Percentiles rank a stretch among this genome's conserved stretches.
phyloP scores from a whole-genome alignment of 2,329 filamentous ascomycete genomes.

The Ascochyta lentis region DNA sequence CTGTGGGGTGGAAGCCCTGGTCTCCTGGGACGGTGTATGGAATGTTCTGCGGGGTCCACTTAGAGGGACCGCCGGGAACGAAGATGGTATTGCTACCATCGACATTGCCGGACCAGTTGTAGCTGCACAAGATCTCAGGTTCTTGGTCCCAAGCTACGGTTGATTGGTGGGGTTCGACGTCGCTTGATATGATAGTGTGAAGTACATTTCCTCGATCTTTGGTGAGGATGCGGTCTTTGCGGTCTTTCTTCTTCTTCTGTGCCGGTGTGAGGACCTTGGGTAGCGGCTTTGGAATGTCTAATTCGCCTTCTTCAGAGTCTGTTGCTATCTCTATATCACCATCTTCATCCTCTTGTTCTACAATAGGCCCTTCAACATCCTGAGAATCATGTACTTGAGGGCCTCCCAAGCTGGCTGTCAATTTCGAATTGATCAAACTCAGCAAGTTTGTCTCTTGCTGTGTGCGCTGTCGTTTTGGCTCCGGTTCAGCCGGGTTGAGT shows the following conservation, averaged over 20 bases:
- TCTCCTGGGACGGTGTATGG: conserved; percentile 30
- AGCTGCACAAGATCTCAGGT: conserved; percentile 36
- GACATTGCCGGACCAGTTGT: conserved; percentile 36
- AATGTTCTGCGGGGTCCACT: conserved; percentile 26
- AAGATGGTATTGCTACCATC: conserved; percentile 37
- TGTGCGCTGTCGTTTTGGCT: conserved; percentile 10
- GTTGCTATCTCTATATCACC: conserved; percentile 12
- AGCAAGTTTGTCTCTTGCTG: conserved; percentile 15
- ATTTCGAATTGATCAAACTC: conserved; percentile 15
- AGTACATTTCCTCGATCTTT: conserved; percentile 27
- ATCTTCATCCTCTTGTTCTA: conserved; percentile 3
- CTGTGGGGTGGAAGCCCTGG: conserved; percentile 28
- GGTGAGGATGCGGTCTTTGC: conserved; percentile 19
- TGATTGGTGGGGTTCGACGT: conserved; percentile 17
- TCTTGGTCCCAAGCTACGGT: conserved; percentile 34
- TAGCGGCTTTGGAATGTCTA: conserved; percentile 4
- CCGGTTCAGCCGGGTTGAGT: neutral
- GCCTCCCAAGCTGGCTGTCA: neutral
- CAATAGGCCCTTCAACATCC: neutral
- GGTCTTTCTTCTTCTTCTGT: conserved; percentile 24
- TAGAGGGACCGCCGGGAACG: conserved; percentile 36
- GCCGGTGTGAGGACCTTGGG: conserved; percentile 20
- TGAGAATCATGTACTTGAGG: neutral
- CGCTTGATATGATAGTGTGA: conserved; percentile 19
- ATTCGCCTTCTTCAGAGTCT: conserved; percentile 14